Percentiles rank a stretch among this genome's conserved stretches.
phyloP scores from a whole-genome alignment of 441 rosid genomes.

The Theobroma grandiflorum region DNA sequence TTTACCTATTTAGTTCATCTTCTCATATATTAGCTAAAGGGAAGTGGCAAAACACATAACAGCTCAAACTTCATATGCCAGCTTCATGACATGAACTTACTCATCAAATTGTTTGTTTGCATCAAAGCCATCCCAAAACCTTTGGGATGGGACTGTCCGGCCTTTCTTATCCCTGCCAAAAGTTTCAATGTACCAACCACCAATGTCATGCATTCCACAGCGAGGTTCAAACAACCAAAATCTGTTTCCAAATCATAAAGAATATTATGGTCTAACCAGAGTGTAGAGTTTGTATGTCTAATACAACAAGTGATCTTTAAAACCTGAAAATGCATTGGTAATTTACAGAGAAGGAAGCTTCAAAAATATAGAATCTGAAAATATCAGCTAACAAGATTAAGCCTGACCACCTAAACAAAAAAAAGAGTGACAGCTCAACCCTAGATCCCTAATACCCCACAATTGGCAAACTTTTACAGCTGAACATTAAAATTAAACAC shows the following conservation, averaged over 20 bases:
- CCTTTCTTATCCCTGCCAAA: slow-evolving; percentile 82
- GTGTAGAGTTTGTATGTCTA: not conserved
- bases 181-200: slow-evolving; percentile 99
- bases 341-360: not conserved
- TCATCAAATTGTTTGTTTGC: slow-evolving; percentile 57
- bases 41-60: not conserved
- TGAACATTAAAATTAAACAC: not conserved
- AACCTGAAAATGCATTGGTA: not conserved
- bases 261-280: slow-evolving; percentile 5
- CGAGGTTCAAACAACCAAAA: slow-evolving; percentile 99
- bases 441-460: slow-evolving; percentile 7
- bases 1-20: not conserved
- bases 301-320: slow-evolving; percentile 11
- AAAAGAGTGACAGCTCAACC: not conserved
- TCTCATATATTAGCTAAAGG: slow-evolving; percentile 6
- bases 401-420: not conserved
- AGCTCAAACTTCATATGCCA: not conserved
- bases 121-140: slow-evolving; percentile 83
- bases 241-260: slow-evolving; percentile 47
- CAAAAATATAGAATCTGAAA: not conserved
- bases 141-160: slow-evolving; percentile 64
- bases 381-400: slow-evolving; percentile 8
- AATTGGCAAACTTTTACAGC: not conserved
- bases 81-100: slow-evolving; percentile 50
- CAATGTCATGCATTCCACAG: slow-evolving; percentile 83